Conservation (phyloP, 148 eudicot species). For the Camellia granthamiana region DNA sequence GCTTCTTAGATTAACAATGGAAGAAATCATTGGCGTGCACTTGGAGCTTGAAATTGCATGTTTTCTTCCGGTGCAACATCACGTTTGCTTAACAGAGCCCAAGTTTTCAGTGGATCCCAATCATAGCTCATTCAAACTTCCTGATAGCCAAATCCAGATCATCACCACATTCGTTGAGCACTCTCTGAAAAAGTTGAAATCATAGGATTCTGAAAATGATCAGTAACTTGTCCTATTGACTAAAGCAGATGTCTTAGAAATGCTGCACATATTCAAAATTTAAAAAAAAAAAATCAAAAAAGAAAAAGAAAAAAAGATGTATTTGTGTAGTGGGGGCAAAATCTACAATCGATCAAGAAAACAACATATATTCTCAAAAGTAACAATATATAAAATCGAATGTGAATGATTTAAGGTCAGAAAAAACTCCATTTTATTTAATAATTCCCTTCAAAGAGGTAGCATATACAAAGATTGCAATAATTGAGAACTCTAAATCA, state of each 20-base stretch:
- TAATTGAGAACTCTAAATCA: constrained; percentile 1
- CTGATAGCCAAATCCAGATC: constrained; percentile 74
- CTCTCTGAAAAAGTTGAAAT: constrained; percentile 65
- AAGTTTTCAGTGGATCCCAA: constrained; percentile 44
- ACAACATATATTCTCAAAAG: background rate
- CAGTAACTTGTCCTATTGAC: background rate
- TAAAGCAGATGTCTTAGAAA: background rate
- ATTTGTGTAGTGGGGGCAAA: background rate
- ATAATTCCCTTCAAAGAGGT: background rate
- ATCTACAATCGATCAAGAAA: background rate
- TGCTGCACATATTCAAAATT: background rate
- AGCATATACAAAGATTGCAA: background rate
- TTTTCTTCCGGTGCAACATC: constrained; percentile 16
- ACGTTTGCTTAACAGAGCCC: constrained; percentile 26
- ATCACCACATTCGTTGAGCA: constrained; percentile 68
- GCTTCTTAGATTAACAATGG: too few relatives aligned
- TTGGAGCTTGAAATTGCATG: constrained; percentile 26
- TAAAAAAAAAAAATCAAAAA: too few relatives aligned
- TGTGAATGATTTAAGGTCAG: background rate
- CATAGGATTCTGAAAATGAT: background rate
- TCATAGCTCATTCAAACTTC: constrained; percentile 68
- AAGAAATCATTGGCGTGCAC: constrained; percentile 20
- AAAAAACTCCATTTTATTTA: background rate
- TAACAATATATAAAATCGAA: background rate
- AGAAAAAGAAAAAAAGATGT: too few relatives aligned